These are phyloP conservation scores for Chrysanthemum lavandulifolium DNA, from an alignment of 129 eudicot species.

Conservation along the genomic window DNA sequence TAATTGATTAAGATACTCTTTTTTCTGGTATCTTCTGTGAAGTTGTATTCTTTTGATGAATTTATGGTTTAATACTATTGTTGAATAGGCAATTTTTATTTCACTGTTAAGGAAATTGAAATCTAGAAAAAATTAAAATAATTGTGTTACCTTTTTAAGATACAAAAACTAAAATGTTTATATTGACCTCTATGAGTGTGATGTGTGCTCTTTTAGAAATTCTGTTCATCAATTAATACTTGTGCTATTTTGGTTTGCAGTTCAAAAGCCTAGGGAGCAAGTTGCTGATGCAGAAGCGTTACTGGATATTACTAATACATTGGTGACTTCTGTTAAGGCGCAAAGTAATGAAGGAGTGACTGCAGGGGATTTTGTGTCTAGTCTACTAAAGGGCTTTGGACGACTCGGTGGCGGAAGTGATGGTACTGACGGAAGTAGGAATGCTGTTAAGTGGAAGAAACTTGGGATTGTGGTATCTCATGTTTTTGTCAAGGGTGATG, in stretches of 20 bases:
- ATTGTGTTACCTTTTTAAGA: too few relatives aligned
- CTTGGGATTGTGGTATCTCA: slow-evolving; percentile 62
- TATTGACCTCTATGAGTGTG: background rate
- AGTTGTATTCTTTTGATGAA: too few relatives aligned
- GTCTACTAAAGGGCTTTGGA: slow-evolving; percentile 63
- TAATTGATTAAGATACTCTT: too few relatives aligned
- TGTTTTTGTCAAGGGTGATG: slow-evolving; percentile 57
- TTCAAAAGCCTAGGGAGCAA: slow-evolving; percentile 90
- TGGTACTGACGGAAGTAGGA: slow-evolving; percentile 40
- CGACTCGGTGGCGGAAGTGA: slow-evolving; percentile 40
- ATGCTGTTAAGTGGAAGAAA: slow-evolving; percentile 69
- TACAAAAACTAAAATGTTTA: too few relatives aligned
- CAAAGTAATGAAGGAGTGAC: slow-evolving; percentile 72
- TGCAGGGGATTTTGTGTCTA: slow-evolving; percentile 69
- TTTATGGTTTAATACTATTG: too few relatives aligned
- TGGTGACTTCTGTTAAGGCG: slow-evolving; percentile 80
- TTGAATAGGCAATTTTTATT: too few relatives aligned
- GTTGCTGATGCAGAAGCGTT: slow-evolving; percentile 98
- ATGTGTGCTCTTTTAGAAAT: background rate
- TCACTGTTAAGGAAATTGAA: too few relatives aligned
- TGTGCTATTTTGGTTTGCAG: slow-evolving; percentile 35
- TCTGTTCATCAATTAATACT: background rate
- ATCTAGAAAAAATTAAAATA: too few relatives aligned
- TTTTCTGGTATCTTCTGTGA: too few relatives aligned
- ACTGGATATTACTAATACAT: slow-evolving; percentile 71